Evolutionary conservation across 108 stramenopile genomes (phyloP), one percentile per base, ranked within the genome.

Genomic region (Bacterosira constricta): DNA sequence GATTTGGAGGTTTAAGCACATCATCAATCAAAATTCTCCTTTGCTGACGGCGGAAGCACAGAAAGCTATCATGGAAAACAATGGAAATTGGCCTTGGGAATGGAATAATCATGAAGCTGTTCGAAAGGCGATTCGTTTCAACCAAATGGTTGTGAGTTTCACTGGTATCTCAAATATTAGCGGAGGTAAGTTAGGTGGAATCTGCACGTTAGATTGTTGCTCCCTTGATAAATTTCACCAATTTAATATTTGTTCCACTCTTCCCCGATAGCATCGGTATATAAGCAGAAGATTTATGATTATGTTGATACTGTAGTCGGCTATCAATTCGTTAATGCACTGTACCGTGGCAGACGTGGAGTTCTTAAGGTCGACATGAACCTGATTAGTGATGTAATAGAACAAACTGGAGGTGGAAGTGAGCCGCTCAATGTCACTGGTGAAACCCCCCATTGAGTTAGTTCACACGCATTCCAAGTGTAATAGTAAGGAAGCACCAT

Each of bases 381-480:
- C 6, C 42, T 93, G 9, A 49, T 93, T 13, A 90, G 90, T 51
- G 91, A 88, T 86, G 89, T 88, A 0, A 71, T 65, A 17, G 89
- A 90, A 60, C 91, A 93, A 63, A 35, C 42, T 23, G 86, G 86
- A 54, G 89, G 89, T 12, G 87, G 86, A 42, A 65, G 58, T 6
- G 65, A 75, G 64, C 52, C 46, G 36, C 53, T 75, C 56, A 75
- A 66, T 53, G 50, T 66, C 15, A 49, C 35, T 25, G 53, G n/a
- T n/a, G n/a, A n/a, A n/a, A n/a, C n/a, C n/a, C n/a, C n/a, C n/a
- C n/a, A n/a, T n/a, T n/a, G n/a, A n/a, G n/a, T n/a, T n/a, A n/a
- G n/a, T n/a, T n/a, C n/a, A n/a, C n/a, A n/a, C n/a, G n/a, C n/a
- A n/a, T n/a, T n/a, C n/a, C n/a, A n/a, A n/a, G n/a, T n/a, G n/a